Evolutionary conservation across 805 yeast species (phyloP), one percentile per base, ranked within the genome.

Genomic region (Saccharomycopsis sp.): DNA sequence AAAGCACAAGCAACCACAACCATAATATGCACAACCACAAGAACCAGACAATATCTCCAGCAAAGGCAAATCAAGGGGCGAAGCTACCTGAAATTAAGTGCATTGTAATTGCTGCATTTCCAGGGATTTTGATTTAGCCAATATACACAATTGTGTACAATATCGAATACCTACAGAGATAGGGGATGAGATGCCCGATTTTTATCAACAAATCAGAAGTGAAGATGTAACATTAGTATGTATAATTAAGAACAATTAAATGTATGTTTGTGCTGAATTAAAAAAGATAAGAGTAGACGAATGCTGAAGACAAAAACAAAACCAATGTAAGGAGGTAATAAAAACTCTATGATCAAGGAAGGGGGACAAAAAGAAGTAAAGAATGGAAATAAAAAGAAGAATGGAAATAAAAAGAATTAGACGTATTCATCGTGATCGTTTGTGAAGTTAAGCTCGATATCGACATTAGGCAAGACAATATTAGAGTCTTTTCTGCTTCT

Each of bases 381-480:
- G 38, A 29, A 29, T 5, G 9, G 12, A 29, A 29, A 29, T 5
- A 29, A 12, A 29, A 7, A 29, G 38, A 5, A 29, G 12, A 29
- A 29, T 5, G 12, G 38, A 29, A 7, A 29, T 7, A 12, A 29
- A 29, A 29, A 12, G 12, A 29, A 29, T 29, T 29, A 29, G 38
- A 29, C 38, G 38, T 29, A 29, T 29, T 44, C 22, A 44, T 44
- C 49, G 12, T 44, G 19, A 44, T 44, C 22, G 12, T 44, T 44
- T 44, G 49, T 54, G 44, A 61, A 61, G 41, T 61, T 57, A 22
- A 61, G 53, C 38, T 61, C 63, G 15, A 61, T 54, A 41, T 61
- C 63, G 29, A 61, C 63, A 41, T 62, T 62, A 19, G 64, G 64
- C n/a, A 62, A 50, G 23, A 62, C 55, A 20, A 62, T 59, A 44